Evolutionary conservation across 2,329 filamentous ascomycete species (phyloP).

Genomic region (Trichoderma sp.): DNA sequence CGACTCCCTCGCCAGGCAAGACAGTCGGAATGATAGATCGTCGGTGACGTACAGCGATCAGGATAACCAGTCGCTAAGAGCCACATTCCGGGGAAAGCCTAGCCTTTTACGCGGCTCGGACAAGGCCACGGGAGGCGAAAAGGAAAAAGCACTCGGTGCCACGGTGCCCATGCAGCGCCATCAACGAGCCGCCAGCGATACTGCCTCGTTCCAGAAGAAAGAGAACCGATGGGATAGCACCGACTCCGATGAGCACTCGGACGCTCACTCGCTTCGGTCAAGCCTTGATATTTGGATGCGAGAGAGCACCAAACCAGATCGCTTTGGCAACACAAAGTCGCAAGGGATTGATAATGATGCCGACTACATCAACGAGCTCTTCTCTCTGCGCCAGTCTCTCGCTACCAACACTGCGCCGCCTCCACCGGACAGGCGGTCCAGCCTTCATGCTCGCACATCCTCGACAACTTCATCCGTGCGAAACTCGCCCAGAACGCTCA

Average conservation of each 20-base stretch:
- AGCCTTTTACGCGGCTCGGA: background rate
- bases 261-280: conserved; percentile 43
- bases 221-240: conserved; percentile 45
- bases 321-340: conserved; percentile 45
- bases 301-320: conserved; percentile 48
- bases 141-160: conserved; percentile 22
- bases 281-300: conserved; percentile 58
- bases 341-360: conserved; percentile 28
- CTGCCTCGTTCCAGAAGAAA: conserved; percentile 39
- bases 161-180: conserved; percentile 33
- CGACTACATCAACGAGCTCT: conserved; percentile 46
- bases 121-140: conserved; percentile 23
- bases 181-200: conserved; percentile 48
- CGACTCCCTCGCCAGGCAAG: conserved; percentile 43
- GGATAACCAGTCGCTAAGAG: conserved; percentile 19
- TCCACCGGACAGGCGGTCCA: conserved; percentile 52
- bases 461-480: conserved; percentile 26
- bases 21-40: conserved; percentile 33
- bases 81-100: conserved; percentile 20
- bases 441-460: conserved; percentile 48
- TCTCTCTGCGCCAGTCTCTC: conserved; percentile 40
- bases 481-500: conserved; percentile 3
- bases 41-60: conserved; percentile 22
- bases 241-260: conserved; percentile 40
- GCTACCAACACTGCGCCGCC: conserved; percentile 41